Evolutionary conservation across 2,329 filamentous ascomycete genomes (phyloP).

Genomic region (Chaetomium sp.): DNA sequence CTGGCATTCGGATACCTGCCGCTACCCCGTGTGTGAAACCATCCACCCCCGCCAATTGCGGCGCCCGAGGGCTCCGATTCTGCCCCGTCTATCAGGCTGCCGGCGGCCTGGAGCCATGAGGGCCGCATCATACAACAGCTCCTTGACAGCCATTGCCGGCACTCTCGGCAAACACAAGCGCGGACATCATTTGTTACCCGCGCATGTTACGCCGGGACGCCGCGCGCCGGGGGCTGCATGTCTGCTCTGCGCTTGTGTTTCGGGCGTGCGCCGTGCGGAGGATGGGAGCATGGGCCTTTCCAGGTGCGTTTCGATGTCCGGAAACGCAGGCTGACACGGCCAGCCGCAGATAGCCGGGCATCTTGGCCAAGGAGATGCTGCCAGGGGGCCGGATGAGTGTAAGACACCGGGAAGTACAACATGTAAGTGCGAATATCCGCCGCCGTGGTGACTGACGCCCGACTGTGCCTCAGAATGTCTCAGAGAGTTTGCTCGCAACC

Average conservation of each 20-base stretch:
- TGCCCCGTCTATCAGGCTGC: slow-evolving; percentile 13
- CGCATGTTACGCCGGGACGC: slow-evolving; percentile 8
- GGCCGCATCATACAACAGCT: slow-evolving; percentile 24
- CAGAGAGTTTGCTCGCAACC: slow-evolving; percentile 18
- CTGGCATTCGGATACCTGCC: slow-evolving; percentile 26
- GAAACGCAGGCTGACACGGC: slow-evolving; percentile 15
- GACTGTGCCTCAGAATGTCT: slow-evolving; percentile 22
- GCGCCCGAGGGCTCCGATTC: slow-evolving; percentile 14
- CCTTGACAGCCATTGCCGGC: slow-evolving; percentile 21
- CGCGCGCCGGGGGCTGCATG: slow-evolving; percentile 19
- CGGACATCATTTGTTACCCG: slow-evolving; percentile 15
- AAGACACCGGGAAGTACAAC: slow-evolving; percentile 21
- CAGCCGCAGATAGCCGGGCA: slow-evolving; percentile 15
- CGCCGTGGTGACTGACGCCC: slow-evolving; percentile 11
- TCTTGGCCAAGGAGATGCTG: slow-evolving; percentile 19
- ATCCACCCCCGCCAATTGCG: slow-evolving; percentile 21
- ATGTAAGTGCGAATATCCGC: slow-evolving; percentile 18
- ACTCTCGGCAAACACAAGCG: slow-evolving; percentile 8
- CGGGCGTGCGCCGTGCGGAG: slow-evolving; percentile 13
- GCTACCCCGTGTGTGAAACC: slow-evolving; percentile 15
- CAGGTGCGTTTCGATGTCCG: slow-evolving; percentile 6
- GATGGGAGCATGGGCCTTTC: slow-evolving; percentile 1
- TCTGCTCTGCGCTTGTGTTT: slow-evolving; percentile 16
- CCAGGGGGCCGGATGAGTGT: slow-evolving; percentile 9
- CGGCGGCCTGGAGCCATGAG: slow-evolving; percentile 12